Base-by-base conservation (phyloP, 176 grass and related monocot species). In the Rhynchospora breviuscula region DNA sequence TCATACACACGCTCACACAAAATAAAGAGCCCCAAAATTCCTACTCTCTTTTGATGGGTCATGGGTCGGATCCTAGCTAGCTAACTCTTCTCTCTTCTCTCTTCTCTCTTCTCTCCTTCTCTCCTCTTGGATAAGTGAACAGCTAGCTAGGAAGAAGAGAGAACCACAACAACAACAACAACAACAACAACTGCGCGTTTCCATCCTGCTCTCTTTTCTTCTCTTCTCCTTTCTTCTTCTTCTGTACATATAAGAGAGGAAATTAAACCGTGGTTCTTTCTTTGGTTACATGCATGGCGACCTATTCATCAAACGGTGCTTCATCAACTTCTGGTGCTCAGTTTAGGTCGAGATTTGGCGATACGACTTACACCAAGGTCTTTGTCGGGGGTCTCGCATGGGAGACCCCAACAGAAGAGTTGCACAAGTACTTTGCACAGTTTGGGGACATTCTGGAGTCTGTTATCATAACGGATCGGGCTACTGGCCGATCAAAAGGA, bases 361-460 rank as follows among this genome's bases (percentile, higher is more conserved):
- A 99, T 83, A 99, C 96, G 7, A 95, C 96, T 52, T 80, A 82
- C 64, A 99, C 96, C 17, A 99, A 95, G 93, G 93, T 99, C 22
- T 99, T 99, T 90, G 96, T 99, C 0, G 96, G 96, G 23, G 96
- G 96, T 1, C 80, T 99, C 60, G 96, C 96, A 8, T 99, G 96
- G 96, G 96, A 99, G 86, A 95, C 93, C 78, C 86, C 93, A 49
- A 93, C 91, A 53, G 81, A 87, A 44, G 91, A 90, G 22, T 88
- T 95, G 22, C 91, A 86, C 74, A 79, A 89, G 12, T 88, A 99
- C 86, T 99, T 99, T 78, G 54, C 80, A 52, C 77, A 80, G 25
- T 99, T 95, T 84, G 96, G 96, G 64, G 91, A 99, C 14, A 99
- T 99, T 35, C 91, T 99, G 26, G 96, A 99, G 91, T 93, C 96